These are phyloP conservation scores for Microdochium trichocladiopsis DNA, from an alignment of 2,329 filamentous ascomycete species.

Conservation along the genomic window DNA sequence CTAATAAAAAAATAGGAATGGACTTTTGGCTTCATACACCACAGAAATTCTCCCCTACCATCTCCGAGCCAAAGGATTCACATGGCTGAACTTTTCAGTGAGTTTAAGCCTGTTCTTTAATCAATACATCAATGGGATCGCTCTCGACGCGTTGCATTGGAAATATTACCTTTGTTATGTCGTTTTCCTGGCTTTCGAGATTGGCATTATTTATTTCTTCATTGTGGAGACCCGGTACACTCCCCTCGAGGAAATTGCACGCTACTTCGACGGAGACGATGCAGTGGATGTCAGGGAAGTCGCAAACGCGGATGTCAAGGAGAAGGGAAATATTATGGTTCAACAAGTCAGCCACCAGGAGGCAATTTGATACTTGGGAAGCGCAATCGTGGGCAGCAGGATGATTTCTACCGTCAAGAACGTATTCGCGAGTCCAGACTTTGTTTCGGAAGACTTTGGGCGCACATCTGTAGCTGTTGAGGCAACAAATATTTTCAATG, in stretches of 20 bases:
- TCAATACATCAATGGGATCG: slow-evolving; percentile 27
- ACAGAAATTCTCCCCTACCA: slow-evolving; percentile 18
- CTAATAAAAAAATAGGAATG: neutral
- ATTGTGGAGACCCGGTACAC: neutral
- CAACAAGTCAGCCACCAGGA: neutral
- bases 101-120: slow-evolving; percentile 18
- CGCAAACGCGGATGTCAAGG: neutral
- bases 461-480: too few species aligned
- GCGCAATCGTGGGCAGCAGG: too few species aligned
- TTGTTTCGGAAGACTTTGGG: too few species aligned
- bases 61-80: slow-evolving; percentile 16
- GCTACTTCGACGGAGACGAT: neutral
- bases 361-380: too few species aligned
- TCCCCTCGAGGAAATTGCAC: neutral
- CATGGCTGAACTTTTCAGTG: slow-evolving; percentile 12
- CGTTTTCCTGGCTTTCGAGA: slow-evolving; percentile 8
- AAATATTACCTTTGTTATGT: slow-evolving; percentile 11
- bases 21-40: slow-evolving; percentile 13
- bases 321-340: neutral
- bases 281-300: neutral
- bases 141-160: slow-evolving; percentile 16
- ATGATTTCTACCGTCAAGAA: too few species aligned
- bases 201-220: neutral
- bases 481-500: too few species aligned
- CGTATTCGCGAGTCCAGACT: too few species aligned